Base-by-base conservation (phyloP, 2,329 filamentous ascomycete genomes). In the Hymenoscyphus fructigenus region DNA sequence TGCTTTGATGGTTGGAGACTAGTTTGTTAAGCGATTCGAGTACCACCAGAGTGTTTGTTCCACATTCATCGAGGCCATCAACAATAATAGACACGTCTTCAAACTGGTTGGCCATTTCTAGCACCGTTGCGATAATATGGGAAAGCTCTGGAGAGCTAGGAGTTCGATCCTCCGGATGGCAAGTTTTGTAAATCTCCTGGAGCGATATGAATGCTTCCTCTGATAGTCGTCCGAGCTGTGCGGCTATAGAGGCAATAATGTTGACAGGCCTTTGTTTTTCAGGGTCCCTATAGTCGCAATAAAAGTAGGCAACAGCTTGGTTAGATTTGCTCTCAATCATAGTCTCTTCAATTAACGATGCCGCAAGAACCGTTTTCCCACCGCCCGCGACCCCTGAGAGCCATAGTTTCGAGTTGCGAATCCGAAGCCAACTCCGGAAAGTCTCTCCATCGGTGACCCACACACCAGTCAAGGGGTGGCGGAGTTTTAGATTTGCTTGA, bases 391-490 rank as follows among this genome's bases (percentile, higher is more conserved):
- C 68, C 6, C 68, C 68, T 14, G 50, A 66, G 2, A 69, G 50
- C 68, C 66, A 69, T 5, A 67, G 23, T 20, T 62, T 67, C 0
- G 63, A 59, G 26, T 66, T 61, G 5, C 41, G 34, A 26, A 34
- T 56, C 5, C 50, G n/a, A 5, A 67, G 59, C 67, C 67, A 70
- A 10, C 34, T 41, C 20, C 58, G 29, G 26, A 69, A 69, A 0
- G 44, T 15, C 15, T 34, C 26, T 36, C 75, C 65, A 1, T 73
- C 60, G 0, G 76, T 60, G 0, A 79, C 57, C 76, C 76, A 79
- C 1, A 65, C n/a, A 7, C 76, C 75, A 2, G 61, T 63, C 9
- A 58, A 36, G 14, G 61, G 55, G 20, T 50, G n/a, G 14, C 55
- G 36, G 28, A 63, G 56, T 17, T 36, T 34, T 15, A 59, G 9